Conservation (phyloP, 169 alveolate species). For the Plasmodium adleri region DNA sequence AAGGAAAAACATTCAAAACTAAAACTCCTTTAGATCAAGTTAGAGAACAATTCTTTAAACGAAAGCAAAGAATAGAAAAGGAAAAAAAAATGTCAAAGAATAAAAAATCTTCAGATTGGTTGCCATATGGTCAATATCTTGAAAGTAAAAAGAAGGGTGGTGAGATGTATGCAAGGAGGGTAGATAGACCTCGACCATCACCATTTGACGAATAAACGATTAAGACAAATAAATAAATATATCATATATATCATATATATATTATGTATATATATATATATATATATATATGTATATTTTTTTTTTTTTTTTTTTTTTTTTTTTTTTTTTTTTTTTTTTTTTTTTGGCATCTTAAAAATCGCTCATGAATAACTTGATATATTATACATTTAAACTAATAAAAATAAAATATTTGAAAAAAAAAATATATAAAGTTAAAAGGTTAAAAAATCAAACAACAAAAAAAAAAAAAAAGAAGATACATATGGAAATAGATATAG, state of each 20-base stretch:
- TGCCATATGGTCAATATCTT: conserved; percentile 81
- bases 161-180: conserved; percentile 79
- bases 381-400: too few relatives aligned
- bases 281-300: background rate
- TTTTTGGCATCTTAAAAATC: too few relatives aligned
- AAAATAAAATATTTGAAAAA: too few relatives aligned
- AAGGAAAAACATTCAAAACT: conserved; percentile 47
- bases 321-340: too few relatives aligned
- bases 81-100: conserved; percentile 56
- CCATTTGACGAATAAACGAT: conserved; percentile 5
- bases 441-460: too few relatives aligned
- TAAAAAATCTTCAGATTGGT: conserved; percentile 76
- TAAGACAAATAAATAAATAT: background rate
- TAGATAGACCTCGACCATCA: conserved; percentile 77
- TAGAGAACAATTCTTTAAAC: conserved; percentile 68
- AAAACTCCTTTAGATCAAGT: conserved; percentile 67
- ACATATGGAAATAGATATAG: too few relatives aligned
- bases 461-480: too few relatives aligned
- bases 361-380: too few relatives aligned
- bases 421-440: too few relatives aligned
- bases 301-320: background rate
- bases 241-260: background rate
- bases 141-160: conserved; percentile 85
- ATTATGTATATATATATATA: background rate
- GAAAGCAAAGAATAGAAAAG: conserved; percentile 49